Evolutionary conservation across 768 basidiomycete genomes (phyloP), one percentile per base, ranked within the genome.

Genomic region (Lyophyllum shimeji): DNA sequence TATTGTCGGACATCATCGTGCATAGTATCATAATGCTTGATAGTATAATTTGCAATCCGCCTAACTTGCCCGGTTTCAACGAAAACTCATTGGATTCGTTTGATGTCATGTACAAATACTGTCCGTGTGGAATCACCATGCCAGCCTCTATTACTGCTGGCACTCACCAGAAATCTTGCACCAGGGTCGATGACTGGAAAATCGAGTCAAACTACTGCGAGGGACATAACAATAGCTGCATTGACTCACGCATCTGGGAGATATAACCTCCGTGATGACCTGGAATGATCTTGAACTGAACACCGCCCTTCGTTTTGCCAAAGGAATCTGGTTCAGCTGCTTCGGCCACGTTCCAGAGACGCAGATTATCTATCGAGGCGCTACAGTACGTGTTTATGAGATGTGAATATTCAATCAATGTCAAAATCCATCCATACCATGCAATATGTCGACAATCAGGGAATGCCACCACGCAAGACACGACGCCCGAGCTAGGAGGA

Each of bases 241-340:
- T 20, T 46, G 18, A 83, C 93, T 67, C 74, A 98, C 96, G 72
- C 84, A 98, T 90, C 65, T 93, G 87, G 2, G 94, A 96, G 3
- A 98, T 83, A 64, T 88, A 89, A 8, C 95, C 96, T 34, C 95
- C 95, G 72, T 97, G 93, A 74, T 97, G 96, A 0, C 95, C 96
- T 11, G 94, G 88, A 34, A 98, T 90, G 57, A 98, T 95, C 75
- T 93, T 95, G 79, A 96, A 98, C 52, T 87, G 92, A 17, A 89
- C 86, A 7, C 87, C 85, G 53, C 86, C 83, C 69, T 79, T 85
- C 56, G 75, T 72, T 66, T 80, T 85, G 52, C 83, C 82, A 47
- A 69, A 79, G 17, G 78, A 77, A 60, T 94, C 92, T 12, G 75
- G 69, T 64, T 89, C 87, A 34, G 80, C 82, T 24, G 85, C 85